These are phyloP conservation scores for Eimeria sp. DNA, from an alignment of 169 alveolate genomes.

Conservation along the genomic window DNA sequence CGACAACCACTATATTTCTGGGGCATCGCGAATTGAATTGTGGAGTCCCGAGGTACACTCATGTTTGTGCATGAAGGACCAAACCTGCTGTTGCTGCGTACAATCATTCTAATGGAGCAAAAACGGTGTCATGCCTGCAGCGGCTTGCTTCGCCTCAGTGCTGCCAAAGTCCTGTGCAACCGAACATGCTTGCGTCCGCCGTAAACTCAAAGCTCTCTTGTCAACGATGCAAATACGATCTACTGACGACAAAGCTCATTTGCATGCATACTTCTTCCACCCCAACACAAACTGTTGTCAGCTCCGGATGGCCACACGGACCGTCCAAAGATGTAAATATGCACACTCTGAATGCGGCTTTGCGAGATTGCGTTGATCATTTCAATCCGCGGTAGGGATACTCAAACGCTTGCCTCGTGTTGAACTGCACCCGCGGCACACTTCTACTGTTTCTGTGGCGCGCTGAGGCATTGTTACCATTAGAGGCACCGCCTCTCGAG, in stretches of 20 bases:
- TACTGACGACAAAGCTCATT: background rate
- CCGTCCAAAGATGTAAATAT: background rate
- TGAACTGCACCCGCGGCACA: slow-evolving; percentile 9
- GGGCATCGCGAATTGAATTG: background rate
- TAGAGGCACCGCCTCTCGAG: background rate
- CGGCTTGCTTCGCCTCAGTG: background rate
- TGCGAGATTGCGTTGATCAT: background rate
- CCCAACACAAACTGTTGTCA: background rate
- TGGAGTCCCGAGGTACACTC: background rate
- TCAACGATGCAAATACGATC: slow-evolving; percentile 31
- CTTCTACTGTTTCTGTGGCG: slow-evolving; percentile 7
- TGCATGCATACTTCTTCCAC: background rate
- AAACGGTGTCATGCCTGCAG: slow-evolving; percentile 1
- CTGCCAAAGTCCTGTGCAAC: background rate
- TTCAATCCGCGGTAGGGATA: background rate
- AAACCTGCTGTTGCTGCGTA: background rate
- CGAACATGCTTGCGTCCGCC: background rate
- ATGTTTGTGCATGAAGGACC: slow-evolving; percentile 1
- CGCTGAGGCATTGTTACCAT: background rate
- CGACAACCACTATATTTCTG: background rate
- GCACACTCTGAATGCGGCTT: background rate
- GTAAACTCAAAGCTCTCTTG: background rate
- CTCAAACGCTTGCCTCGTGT: background rate
- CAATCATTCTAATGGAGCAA: background rate
- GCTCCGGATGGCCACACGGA: slow-evolving; percentile 4